Evolutionary conservation across 2,329 filamentous ascomycete genomes (phyloP), one percentile per base, ranked within the genome.

Genomic region (Albifimbria verrucaria): DNA sequence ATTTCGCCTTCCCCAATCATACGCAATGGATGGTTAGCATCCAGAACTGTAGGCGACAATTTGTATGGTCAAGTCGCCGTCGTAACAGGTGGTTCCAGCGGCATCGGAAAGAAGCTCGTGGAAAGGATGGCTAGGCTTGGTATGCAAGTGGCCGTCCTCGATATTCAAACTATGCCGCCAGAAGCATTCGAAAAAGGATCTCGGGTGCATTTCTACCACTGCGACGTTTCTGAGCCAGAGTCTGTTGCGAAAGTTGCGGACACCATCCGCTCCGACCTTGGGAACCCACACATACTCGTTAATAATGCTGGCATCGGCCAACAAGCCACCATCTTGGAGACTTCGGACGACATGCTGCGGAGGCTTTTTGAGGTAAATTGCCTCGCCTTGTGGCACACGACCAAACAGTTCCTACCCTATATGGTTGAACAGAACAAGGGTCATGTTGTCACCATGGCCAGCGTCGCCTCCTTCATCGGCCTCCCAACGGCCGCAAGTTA

Each of bases 31-130:
- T 32, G 26, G 26, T 32, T 15, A 9, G 26, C 9, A 7, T 32
- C 26, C 15, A 9, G 26, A 15, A 9, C 26, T 15, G 15, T 9
- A 7, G 26, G 15, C 7, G 26, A 7, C 15, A 15, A 32, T 7
- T 32, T 32, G 26, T 32, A 15, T 32, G 26, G 26, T 32, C 9
- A 32, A 32, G 26, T 90, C 41, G 82, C 87, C 2, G 74, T 90
- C 41, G 77, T 91, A n/a, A 90, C 88, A 0, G 88, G 88, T 15
- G 88, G 88, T 9, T 83, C 83, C 45, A 81, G 82, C 52, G 88
- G 88, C 0, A 90, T 91, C 60, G 88, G 88, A 7, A 79, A 77
- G 36, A 72, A 79, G 39, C 76, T 89, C 3, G 85, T 85, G 3
- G 72, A 76, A 52, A 67, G 84, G 49, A 74, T 92, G 20, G 81